Evolutionary conservation across 2,329 filamentous ascomycete genomes (phyloP).

Genomic region (Penicillium italicum): DNA sequence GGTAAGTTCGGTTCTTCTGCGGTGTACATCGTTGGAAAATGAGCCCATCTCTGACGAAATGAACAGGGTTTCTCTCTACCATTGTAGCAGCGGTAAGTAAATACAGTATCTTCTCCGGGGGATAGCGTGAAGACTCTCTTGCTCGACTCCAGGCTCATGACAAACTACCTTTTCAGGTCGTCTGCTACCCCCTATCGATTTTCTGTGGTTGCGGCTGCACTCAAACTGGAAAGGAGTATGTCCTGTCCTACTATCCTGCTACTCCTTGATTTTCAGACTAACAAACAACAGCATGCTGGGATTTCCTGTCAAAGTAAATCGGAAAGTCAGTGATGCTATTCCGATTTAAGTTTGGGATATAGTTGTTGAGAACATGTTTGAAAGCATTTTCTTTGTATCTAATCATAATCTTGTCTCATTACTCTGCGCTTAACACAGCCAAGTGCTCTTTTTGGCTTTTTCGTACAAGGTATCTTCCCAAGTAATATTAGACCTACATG

Average conservation of each 20-base stretch:
- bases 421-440: background rate
- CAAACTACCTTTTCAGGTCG: constrained; percentile 34
- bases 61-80: constrained; percentile 44
- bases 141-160: constrained; percentile 7
- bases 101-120: background rate
- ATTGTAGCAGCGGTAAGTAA: constrained; percentile 50
- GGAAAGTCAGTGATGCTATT: constrained; percentile 50
- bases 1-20: constrained; percentile 32
- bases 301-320: constrained; percentile 52
- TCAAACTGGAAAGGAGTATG: constrained; percentile 53
- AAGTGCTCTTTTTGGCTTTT: background rate
- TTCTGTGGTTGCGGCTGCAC: constrained; percentile 57
- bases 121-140: background rate
- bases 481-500: too few species aligned
- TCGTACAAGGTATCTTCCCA: background rate
- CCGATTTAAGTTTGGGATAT: constrained; percentile 38
- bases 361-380: background rate
- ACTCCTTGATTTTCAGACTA: constrained; percentile 13
- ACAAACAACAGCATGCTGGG: constrained; percentile 46
- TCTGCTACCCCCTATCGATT: constrained; percentile 55
- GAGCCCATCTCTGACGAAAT: background rate
- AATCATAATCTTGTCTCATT: background rate
- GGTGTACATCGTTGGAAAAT: background rate
- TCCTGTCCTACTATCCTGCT: constrained; percentile 13
- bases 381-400: background rate